Conservation (phyloP, 352 stramenopile genomes). For the Phytophthora sansomeana region DNA sequence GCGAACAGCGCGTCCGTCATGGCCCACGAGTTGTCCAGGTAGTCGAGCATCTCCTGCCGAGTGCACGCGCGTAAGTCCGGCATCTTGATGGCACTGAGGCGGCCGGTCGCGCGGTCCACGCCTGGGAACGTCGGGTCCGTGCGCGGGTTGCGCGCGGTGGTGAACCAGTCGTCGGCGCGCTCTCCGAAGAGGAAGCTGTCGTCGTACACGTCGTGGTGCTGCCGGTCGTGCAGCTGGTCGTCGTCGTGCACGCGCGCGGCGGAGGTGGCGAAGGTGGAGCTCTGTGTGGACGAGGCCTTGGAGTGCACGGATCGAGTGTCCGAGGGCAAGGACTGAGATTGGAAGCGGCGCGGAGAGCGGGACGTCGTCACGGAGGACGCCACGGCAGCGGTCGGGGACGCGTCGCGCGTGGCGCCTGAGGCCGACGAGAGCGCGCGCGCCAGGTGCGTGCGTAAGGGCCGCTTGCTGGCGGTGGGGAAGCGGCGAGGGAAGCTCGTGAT, state of each 20-base stretch:
- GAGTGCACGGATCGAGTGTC: slow-evolving; percentile 17
- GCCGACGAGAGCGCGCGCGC: slow-evolving; percentile 16
- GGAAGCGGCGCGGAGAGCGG: background rate
- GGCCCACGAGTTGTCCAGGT: slow-evolving; percentile 96
- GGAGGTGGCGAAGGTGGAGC: slow-evolving; percentile 35
- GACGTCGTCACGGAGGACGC: slow-evolving; percentile 40
- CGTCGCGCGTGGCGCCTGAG: slow-evolving; percentile 10
- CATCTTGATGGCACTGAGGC: slow-evolving; percentile 75
- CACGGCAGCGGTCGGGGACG: slow-evolving; percentile 19
- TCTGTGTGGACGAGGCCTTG: slow-evolving; percentile 26
- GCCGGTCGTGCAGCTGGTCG: slow-evolving; percentile 11
- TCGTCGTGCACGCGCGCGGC: slow-evolving; percentile 31
- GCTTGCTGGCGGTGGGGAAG: slow-evolving; percentile 80
- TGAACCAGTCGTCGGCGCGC: slow-evolving; percentile 79
- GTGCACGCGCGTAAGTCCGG: slow-evolving; percentile 88
- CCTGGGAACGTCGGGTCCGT: slow-evolving; percentile 69
- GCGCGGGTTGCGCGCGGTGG: slow-evolving; percentile 64
- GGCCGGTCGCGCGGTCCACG: slow-evolving; percentile 45
- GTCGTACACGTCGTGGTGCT: slow-evolving; percentile 52
- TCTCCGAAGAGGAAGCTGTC: slow-evolving; percentile 68
- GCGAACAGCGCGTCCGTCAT: slow-evolving; percentile 95
- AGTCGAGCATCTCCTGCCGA: slow-evolving; percentile 90
- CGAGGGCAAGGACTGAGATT: background rate
- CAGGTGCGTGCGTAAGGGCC: slow-evolving; percentile 42
- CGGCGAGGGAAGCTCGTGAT: slow-evolving; percentile 86